A percentile compares a stretch with the other conserved stretches of the same genome.
These are phyloP conservation scores for Aspergillus sp. DNA, from an alignment of 2,329 filamentous ascomycete species.

Conservation along the genomic window DNA sequence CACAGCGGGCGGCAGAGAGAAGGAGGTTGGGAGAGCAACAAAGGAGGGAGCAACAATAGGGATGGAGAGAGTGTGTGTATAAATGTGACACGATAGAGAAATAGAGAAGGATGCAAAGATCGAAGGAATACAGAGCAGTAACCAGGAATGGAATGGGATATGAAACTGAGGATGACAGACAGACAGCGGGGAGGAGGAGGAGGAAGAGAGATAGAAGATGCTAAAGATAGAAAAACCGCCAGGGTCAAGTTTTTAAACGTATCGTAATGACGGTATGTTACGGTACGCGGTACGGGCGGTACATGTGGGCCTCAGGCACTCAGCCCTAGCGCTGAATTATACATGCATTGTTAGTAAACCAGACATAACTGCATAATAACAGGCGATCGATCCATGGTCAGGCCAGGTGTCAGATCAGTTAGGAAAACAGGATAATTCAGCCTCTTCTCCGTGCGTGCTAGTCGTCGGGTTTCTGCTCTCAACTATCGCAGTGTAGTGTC, in stretches of 20 bases:
- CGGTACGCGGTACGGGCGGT: too few relatives aligned
- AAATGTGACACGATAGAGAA: conserved; percentile 3
- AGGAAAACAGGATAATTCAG: too few relatives aligned
- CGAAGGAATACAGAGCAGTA: background rate
- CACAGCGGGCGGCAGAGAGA: conserved; percentile 1
- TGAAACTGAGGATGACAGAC: conserved; percentile 1
- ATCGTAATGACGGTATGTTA: too few relatives aligned
- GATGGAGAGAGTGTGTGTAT: conserved; percentile 4
- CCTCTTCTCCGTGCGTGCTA: too few relatives aligned
- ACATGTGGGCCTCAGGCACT: too few relatives aligned
- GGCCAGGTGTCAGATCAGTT: too few relatives aligned
- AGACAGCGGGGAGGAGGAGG: conserved; percentile 2
- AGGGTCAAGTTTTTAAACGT: background rate
- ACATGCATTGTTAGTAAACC: too few relatives aligned
- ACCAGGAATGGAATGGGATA: background rate
- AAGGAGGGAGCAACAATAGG: conserved; percentile 4
- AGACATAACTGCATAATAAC: too few relatives aligned
- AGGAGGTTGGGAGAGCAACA: conserved; percentile 2
- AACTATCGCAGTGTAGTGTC: too few relatives aligned
- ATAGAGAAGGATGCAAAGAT: conserved; percentile 2
- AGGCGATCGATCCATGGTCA: too few relatives aligned
- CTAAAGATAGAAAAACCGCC: conserved; percentile 22
- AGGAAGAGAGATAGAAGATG: conserved; percentile 19
- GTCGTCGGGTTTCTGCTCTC: too few relatives aligned
- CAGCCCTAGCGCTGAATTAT: too few relatives aligned